Percentiles rank a stretch among this genome's conserved stretches.
Conservation (phyloP, 495 filamentous ascomycete genomes). For the Bacidia rubella region DNA sequence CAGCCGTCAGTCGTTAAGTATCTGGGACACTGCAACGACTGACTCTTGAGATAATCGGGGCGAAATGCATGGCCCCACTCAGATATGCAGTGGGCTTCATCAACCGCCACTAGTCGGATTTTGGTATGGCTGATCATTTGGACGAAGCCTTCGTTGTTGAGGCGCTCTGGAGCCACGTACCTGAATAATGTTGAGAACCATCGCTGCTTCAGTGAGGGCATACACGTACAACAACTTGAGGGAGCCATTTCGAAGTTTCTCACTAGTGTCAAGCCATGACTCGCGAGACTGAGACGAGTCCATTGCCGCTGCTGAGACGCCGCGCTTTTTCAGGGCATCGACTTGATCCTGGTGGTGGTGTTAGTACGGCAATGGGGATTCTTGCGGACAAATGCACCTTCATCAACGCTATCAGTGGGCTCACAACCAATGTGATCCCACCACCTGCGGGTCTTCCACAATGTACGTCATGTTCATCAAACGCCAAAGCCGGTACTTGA, state of each 20-base stretch:
- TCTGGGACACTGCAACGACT: not conserved
- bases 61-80: conserved; percentile 49
- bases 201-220: not conserved
- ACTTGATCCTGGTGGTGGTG: conserved; percentile 27
- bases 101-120: conserved; percentile 42
- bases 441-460: conserved; percentile 15
- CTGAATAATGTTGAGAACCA: conserved; percentile 5
- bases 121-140: conserved; percentile 36
- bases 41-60: conserved; percentile 41
- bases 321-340: conserved; percentile 33
- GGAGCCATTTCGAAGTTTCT: conserved; percentile 28
- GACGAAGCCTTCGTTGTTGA: conserved; percentile 46
- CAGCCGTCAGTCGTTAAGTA: conserved; percentile 9
- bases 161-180: conserved; percentile 41
- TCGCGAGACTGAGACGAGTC: conserved; percentile 39
- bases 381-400: conserved; percentile 22
- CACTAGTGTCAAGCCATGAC: conserved; percentile 30
- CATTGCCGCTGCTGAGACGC: conserved; percentile 36
- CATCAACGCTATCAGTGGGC: conserved; percentile 44
- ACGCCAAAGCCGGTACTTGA: conserved; percentile 42
- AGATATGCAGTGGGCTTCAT: conserved; percentile 48
- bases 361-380: not conserved
- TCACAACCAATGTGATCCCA: conserved; percentile 41
- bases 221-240: conserved; percentile 35
- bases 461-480: conserved; percentile 31